These are phyloP conservation scores for Sarcocystis neurona DNA, from an alignment of 169 alveolate species.

Conservation along the genomic window DNA sequence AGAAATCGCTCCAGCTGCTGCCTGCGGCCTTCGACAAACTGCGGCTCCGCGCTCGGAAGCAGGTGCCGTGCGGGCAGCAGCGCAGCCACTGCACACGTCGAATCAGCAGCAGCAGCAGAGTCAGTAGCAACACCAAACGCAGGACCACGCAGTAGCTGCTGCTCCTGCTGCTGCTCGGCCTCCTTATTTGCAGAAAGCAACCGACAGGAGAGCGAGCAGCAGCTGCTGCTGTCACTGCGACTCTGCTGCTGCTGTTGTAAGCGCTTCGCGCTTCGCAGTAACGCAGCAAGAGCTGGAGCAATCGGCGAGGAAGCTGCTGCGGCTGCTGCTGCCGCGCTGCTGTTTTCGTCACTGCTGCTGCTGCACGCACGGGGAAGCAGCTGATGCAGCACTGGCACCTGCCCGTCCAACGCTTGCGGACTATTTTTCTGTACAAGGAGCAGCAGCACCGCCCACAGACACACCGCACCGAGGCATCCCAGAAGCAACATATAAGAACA, in stretches of 20 bases:
- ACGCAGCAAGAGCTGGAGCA: not conserved
- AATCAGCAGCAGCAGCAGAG: not conserved
- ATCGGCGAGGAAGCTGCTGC: not conserved
- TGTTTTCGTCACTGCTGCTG: too few relatives aligned
- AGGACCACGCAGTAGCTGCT: not conserved
- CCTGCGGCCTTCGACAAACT: slow-evolving; percentile 7
- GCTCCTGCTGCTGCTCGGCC: not conserved
- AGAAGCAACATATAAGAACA: too few relatives aligned
- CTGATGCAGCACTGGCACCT: too few relatives aligned
- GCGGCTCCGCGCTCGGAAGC: slow-evolving; percentile 7
- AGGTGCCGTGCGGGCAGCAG: not conserved
- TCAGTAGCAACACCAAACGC: not conserved
- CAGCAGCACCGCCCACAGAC: too few relatives aligned
- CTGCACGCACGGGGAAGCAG: too few relatives aligned
- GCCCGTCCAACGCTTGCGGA: too few relatives aligned
- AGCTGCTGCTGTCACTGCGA: not conserved
- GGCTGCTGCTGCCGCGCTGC: not conserved
- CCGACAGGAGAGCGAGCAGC: not conserved
- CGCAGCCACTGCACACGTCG: not conserved
- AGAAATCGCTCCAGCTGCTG: slow-evolving; percentile 7
- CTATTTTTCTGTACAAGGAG: too few relatives aligned
- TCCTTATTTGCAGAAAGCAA: not conserved
- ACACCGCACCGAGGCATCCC: too few relatives aligned
- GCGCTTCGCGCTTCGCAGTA: not conserved
- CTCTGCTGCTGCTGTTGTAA: not conserved